phyloP scores from a whole-genome alignment of 2,329 filamentous ascomycete genomes.

The Colletotrichum limetticola region DNA sequence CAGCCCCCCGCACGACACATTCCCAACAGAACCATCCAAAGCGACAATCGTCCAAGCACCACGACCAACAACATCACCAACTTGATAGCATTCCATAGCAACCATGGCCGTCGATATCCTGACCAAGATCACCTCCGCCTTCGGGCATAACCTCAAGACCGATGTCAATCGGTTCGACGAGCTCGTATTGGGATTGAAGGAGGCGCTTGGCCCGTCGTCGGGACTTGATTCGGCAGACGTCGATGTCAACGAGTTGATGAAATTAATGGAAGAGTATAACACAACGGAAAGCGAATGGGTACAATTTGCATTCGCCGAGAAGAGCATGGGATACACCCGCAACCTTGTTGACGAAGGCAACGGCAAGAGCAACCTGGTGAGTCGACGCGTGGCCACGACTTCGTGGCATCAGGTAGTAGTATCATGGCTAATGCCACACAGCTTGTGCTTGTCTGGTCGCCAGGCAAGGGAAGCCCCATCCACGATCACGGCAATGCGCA shows the following conservation, averaged over 20 bases:
- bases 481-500: constrained; percentile 92
- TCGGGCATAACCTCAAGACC: constrained; percentile 28
- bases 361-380: constrained; percentile 78
- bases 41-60: not conserved
- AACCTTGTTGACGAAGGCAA: constrained; percentile 94
- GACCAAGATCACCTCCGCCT: constrained; percentile 39
- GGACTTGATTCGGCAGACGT: constrained; percentile 86
- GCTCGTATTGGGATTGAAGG: constrained; percentile 79
- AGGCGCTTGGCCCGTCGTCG: constrained; percentile 80
- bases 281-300: constrained; percentile 78
- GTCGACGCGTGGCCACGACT: constrained; percentile 41
- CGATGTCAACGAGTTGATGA: constrained; percentile 76
- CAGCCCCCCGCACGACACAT: constrained; percentile 30
- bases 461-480: constrained; percentile 83
- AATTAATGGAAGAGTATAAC: constrained; percentile 79
- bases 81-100: constrained; percentile 15
- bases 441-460: constrained; percentile 91
- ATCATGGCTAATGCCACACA: constrained; percentile 48
- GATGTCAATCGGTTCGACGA: constrained; percentile 68
- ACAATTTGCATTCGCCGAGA: constrained; percentile 79
- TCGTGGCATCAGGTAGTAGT: constrained; percentile 42
- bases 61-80: not conserved
- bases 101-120: constrained; percentile 49
- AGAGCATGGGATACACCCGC: constrained; percentile 79
- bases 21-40: constrained; percentile 22